Evolutionary conservation across 2,329 filamentous ascomycete species (phyloP), one percentile per base, ranked within the genome.

Genomic region (Aspergillus tamarii): DNA sequence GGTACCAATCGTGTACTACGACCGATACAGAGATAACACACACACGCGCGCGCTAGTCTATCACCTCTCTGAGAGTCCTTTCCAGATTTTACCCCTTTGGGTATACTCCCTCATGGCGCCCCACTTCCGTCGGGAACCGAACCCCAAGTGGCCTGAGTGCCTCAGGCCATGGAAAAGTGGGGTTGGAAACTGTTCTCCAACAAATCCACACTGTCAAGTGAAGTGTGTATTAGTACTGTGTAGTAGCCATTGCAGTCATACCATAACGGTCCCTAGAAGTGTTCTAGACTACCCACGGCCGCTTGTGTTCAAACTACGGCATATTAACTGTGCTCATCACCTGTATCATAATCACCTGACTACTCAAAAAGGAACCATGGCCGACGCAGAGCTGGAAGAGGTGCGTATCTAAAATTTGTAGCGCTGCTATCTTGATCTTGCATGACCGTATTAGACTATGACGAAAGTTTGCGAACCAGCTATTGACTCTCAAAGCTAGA

Each of bases 381-480:
- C 85, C 34, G 88, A 90, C 81, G 83, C 86, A 71, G 88, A 90
- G 75, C 81, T 90, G 63, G 88, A 90, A 76, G 86, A 88, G 78
- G 85, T 86, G 69, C 66, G 72, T 64, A 54, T 48, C 60, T 30
- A 45, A 36, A 45, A 7, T 52, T 43, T 30, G n/a, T 19, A 19
- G n/a, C n/a, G 32, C 30, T 26, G 30, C 53, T 57, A 21, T 21
- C 30, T 26, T 36, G n/a, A 23, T 36, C 30, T 26, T 56, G 39
- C 16, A 52, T 32, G 10, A 4, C 48, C 28, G 11, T 16, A 14
- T 3, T 10, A 39, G 16, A 36, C 21, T 4, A 19, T 36, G 50
- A 4, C 9, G 7, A 53, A 53, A 30, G 8, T 9, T 12, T 53
- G 32, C 34, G 23, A 34, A 12, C 48, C 10, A n/a, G 39, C n/a